phyloP scores from a whole-genome alignment of 2,329 filamentous ascomycete species.

The Grosmannia penicillata region DNA sequence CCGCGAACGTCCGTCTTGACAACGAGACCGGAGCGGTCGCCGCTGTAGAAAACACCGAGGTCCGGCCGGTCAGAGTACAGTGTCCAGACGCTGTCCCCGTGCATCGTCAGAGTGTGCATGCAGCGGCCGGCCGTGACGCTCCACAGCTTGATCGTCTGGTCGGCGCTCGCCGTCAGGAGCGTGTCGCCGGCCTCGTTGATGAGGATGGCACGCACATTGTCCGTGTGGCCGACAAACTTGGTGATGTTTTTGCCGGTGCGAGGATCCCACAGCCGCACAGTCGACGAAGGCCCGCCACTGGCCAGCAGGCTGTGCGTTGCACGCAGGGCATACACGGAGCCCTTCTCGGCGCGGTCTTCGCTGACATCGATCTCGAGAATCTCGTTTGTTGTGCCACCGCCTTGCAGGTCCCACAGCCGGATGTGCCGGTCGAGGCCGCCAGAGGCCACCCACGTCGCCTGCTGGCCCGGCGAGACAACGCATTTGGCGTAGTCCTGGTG shows the following conservation, averaged over 20 bases:
- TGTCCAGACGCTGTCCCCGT: slow-evolving; percentile 96
- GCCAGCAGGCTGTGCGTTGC: slow-evolving; percentile 70
- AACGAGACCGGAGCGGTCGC: slow-evolving; percentile 82
- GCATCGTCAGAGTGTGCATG: slow-evolving; percentile 98
- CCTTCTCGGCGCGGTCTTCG: slow-evolving; percentile 76
- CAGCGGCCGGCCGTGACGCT: slow-evolving; percentile 88
- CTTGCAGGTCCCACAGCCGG: slow-evolving; percentile 83
- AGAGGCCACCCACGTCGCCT: slow-evolving; percentile 74
- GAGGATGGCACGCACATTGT: slow-evolving; percentile 82
- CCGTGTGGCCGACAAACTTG: slow-evolving; percentile 92
- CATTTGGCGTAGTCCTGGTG: slow-evolving; percentile 97
- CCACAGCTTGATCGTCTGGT: slow-evolving; percentile 97
- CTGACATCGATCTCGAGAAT: slow-evolving; percentile 72
- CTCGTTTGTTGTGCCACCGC: slow-evolving; percentile 48
- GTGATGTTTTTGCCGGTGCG: slow-evolving; percentile 74
- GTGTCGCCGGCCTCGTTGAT: slow-evolving; percentile 80
- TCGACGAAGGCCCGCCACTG: slow-evolving; percentile 86
- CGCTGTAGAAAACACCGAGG: slow-evolving; percentile 84
- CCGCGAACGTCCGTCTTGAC: slow-evolving; percentile 85
- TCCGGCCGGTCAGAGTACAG: slow-evolving; percentile 78
- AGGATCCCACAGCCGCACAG: slow-evolving; percentile 83
- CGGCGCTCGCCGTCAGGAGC: slow-evolving; percentile 85
- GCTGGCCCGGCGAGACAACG: slow-evolving; percentile 55
- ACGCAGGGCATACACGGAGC: slow-evolving; percentile 83
- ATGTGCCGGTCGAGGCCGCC: slow-evolving; percentile 89